Evolutionary conservation across 1,284 basidiomycete species (phyloP), one percentile per base, ranked within the genome.

Genomic region (Jaminaea rosea): DNA sequence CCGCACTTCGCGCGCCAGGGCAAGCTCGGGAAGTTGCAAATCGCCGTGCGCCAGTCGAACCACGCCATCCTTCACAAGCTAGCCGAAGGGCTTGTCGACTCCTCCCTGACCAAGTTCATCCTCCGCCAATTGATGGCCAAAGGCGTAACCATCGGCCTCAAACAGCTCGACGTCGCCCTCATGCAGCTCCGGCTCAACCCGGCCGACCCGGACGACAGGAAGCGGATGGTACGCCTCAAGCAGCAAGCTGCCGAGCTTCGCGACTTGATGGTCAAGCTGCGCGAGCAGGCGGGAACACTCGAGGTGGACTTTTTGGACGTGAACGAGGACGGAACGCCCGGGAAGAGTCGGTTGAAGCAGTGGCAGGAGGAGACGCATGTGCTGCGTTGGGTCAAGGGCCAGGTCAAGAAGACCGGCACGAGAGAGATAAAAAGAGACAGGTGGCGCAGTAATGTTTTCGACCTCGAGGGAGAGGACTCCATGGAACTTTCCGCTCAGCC

Each of bases 391-490:
- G 37, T 58, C 42, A 58, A 58, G 26, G 45, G 51, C 23, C 52
- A 54, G 44, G 48, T 50, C 26, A 26, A 55, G 19, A 39, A 23
- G 41, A 55, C 50, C 8, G 53, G 50, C 13, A 26, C 23, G 15
- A 56, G 32, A 23, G 19, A 56, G 6, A 50, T 55, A 24, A 29
- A 54, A 6, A 13, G 51, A 17, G 49, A 55, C 47, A 26, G 54
- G 44, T 55, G 53, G 53, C 47, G 53, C 19, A 53, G 50, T 19
- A 53, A 53, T 56, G 53, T 52, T 17, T 55, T 55, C 28, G 53
- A 55, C 44, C 5, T 31, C 8, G 26, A 21, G 19, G 53, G 49
- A 10, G 37, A 26, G 31, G 28, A 44, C 23, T 45, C 52, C 9
- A 27, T 54, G 15, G 19, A 50, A 10, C n/a, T n/a, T n/a, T n/a